Evolutionary conservation across 1,284 basidiomycete species (phyloP).

Genomic region (Erythrobasidium hasegawianum): DNA sequence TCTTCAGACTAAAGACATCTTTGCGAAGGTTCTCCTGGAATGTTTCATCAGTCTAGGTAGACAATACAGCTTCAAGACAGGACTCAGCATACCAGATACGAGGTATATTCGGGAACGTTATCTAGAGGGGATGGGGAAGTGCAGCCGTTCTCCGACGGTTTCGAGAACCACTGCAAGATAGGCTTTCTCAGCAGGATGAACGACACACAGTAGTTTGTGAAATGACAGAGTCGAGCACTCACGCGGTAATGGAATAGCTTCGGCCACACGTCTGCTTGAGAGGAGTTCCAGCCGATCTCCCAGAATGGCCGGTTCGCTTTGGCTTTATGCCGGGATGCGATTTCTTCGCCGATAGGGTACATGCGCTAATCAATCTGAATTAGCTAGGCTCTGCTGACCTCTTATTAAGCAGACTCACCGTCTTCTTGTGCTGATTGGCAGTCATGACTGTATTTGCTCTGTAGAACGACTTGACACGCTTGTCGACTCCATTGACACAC

Average conservation of each 20-base stretch:
- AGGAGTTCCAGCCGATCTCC: constrained; percentile 8
- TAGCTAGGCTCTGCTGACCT: no score
- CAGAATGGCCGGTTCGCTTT: constrained; percentile 15
- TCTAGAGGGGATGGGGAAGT: constrained; percentile 10
- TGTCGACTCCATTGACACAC: constrained; percentile 24
- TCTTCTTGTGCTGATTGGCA: constrained; percentile 32
- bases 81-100: constrained; percentile 3
- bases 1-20: constrained; percentile 2
- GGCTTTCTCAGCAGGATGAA: not conserved
- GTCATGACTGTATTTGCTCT: constrained; percentile 6
- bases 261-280: constrained; percentile 8
- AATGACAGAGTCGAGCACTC: not conserved
- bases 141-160: constrained; percentile 5
- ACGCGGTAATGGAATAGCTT: constrained; percentile 29
- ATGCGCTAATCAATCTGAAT: constrained; percentile 9
- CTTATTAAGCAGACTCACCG: no score
- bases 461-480: constrained; percentile 23
- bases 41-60: no score
- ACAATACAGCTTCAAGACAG: no score
- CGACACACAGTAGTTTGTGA: not conserved
- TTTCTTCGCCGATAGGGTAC: constrained; percentile 21
- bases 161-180: constrained; percentile 8
- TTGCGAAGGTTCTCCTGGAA: constrained; percentile 8
- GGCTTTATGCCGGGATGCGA: not conserved
- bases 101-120: not conserved